phyloP scores from a whole-genome alignment of 208 protist species.

The Acanthamoeba sp. region DNA sequence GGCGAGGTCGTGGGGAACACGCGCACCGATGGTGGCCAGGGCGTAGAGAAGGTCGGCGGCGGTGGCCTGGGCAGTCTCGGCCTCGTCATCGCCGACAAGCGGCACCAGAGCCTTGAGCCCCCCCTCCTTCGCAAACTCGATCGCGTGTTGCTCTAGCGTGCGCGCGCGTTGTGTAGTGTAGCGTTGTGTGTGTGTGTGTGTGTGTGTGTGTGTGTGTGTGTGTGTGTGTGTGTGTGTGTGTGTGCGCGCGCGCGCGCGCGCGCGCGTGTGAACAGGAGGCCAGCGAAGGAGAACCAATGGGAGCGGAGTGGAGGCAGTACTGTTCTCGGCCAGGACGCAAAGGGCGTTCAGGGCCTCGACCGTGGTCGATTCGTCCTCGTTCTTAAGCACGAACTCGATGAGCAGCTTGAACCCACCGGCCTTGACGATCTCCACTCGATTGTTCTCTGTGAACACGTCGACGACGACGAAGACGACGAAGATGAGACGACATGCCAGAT shows the following conservation, averaged over 20 bases:
- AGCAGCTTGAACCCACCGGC: slow-evolving; percentile 45
- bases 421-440: slow-evolving; percentile 46
- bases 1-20: background rate
- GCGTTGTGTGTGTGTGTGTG: background rate
- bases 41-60: slow-evolving; percentile 34
- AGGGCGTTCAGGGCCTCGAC: slow-evolving; percentile 55
- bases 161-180: background rate
- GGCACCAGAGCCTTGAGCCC: slow-evolving; percentile 14
- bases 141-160: background rate
- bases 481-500: too few relatives aligned
- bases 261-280: too few relatives aligned
- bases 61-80: background rate
- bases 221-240: too few relatives aligned
- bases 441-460: slow-evolving; percentile 10
- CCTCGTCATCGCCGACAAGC: background rate
- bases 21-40: slow-evolving; percentile 1
- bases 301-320: background rate
- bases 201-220: background rate
- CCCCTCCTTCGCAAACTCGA: slow-evolving; percentile 39
- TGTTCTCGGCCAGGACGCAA: slow-evolving; percentile 16
- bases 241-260: too few relatives aligned
- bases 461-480: too few relatives aligned
- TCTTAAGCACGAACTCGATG: slow-evolving; percentile 6
- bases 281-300: background rate
- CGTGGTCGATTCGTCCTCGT: slow-evolving; percentile 17